Base-by-base conservation (phyloP, 192 early-diverging fungal species). In the Spizellomyces sp. region DNA sequence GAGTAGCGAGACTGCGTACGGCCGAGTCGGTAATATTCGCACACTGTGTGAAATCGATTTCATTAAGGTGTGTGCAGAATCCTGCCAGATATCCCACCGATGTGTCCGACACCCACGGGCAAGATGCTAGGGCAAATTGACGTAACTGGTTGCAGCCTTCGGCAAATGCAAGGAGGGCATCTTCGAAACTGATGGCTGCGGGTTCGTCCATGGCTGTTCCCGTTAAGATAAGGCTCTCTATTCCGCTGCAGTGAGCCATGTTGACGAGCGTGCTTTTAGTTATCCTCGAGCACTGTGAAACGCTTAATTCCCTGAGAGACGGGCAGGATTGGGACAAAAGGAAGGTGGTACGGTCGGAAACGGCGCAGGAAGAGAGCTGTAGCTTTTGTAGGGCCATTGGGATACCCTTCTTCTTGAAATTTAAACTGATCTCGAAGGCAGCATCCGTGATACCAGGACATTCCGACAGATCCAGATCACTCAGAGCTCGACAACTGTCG, bases 401-500 rank as follows among this genome's bases (percentile, higher is more conserved):
- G 63, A 64, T 41, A 15, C 21, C 9, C 22, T 4, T 0, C 2
- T 10, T 15, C 36, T 41, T 9, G 63, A 64, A 64, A 15, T 64
- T 64, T 27, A 46, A 27, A 45, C 63, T 46, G 63, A 64, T 64
- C 15, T 27, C 12, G 44, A 64, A 45, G 2, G 36, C 21, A 42
- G 15, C 14, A 22, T 64, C 45, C 2, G 63, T 64, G 15, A 61
- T 2, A 4, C 9, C 21, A 45, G 12, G 9, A 14, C 42, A 46
- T 45, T 64, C 12, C 9, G 21, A n/a, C 21, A 64, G 44, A 14
- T 17, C 47, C 9, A 64, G 45, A 12, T 45, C 42, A 10, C 15
- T 22, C 42, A 64, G 44, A 9, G 14, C 12, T 56, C 48, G 45
- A 36, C 66, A 67, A 9, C 12, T 21, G 66, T 67, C 50, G 48